Evolutionary conservation across 371 early-diverging fungal genomes (phyloP), one percentile per base, ranked within the genome.

Genomic region (Zopfochytrium polystomum): DNA sequence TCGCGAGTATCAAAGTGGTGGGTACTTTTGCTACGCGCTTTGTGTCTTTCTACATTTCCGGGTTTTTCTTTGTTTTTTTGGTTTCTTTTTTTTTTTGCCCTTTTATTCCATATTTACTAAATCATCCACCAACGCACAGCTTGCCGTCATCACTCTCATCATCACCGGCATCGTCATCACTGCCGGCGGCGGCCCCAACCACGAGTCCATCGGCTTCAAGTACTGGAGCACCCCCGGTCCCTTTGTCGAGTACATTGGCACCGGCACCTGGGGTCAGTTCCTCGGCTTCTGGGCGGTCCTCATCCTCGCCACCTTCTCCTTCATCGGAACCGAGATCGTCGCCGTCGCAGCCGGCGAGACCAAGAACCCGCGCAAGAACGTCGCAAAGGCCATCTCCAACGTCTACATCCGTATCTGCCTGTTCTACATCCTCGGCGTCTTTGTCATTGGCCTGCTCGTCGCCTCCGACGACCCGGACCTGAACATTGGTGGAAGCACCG

Each of bases 271-370:
- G 11, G 38, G 11, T 11, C 7, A 38, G 38, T 38, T 38, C 38
- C 11, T 38, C 38, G 38, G 38, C 38, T 38, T 38, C 38, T 38
- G 38, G 38, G 38, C 38, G 11, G 38, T 38, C 38, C 38, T 38
- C 38, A 18, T 38, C 38, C 38, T 11, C 11, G 38, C 38, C 18
- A 18, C 11, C 38, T 38, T 38, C 38, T 38, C 38, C 20, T 90
- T 90, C 78, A 88, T 89, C 63, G 93, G 94, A 23, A 59, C 74
- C 47, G 79, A 78, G 52, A 62, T 78, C 0, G 72, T 75, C 31
- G 84, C 82, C 67, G 71, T 84, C 52, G 80, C 85, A 43, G 73
- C 79, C 0, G 76, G 74, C 11, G 76, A 78, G 54, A 66, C 71
- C 11, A 61, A 55, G 31, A 72, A 75, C 55, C 75, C 75, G 13